Percentiles rank a stretch among this genome's conserved stretches.
These are phyloP conservation scores for Penicillium hesseltinei DNA, from an alignment of 2,329 filamentous ascomycete species.

Conservation along the genomic window DNA sequence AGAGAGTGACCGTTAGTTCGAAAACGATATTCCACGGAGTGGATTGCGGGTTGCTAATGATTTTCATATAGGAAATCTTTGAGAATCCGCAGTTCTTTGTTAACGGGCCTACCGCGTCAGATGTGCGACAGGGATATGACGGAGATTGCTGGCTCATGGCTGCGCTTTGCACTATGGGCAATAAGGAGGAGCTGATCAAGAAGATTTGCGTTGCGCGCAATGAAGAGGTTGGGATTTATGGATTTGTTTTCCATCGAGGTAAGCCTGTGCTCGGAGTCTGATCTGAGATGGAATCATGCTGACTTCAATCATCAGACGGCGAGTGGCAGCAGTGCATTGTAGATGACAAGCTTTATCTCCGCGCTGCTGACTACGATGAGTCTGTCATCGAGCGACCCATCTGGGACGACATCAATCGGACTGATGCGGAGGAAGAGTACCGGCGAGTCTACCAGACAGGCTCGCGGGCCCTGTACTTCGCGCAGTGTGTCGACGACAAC, in stretches of 20 bases:
- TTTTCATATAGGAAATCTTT: slow-evolving; percentile 67
- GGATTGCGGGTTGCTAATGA: slow-evolving; percentile 4
- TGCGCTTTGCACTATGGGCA: slow-evolving; percentile 72
- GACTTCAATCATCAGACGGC: slow-evolving; percentile 55
- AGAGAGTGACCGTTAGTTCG: slow-evolving; percentile 58
- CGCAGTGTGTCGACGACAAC: slow-evolving; percentile 70
- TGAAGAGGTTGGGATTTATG: slow-evolving; percentile 74
- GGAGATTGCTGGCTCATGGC: slow-evolving; percentile 89
- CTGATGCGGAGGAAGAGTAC: slow-evolving; percentile 70
- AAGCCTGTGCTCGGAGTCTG: slow-evolving; percentile 14
- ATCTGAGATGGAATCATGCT: background rate
- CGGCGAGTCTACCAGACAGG: slow-evolving; percentile 70
- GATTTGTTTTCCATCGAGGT: slow-evolving; percentile 77
- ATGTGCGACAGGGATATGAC: slow-evolving; percentile 73
- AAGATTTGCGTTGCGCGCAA: slow-evolving; percentile 70
- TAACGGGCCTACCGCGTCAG: slow-evolving; percentile 71
- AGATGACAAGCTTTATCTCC: slow-evolving; percentile 85
- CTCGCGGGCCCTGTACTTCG: slow-evolving; percentile 75
- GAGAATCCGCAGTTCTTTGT: slow-evolving; percentile 74
- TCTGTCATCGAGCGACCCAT: slow-evolving; percentile 71
- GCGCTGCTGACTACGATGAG: slow-evolving; percentile 78
- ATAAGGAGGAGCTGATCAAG: slow-evolving; percentile 70
- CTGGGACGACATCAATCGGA: slow-evolving; percentile 71
- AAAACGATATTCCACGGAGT: background rate
- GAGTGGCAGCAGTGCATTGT: slow-evolving; percentile 92